Conservation (phyloP, 2,329 filamentous ascomycete genomes). For the Fusarium sp. region DNA sequence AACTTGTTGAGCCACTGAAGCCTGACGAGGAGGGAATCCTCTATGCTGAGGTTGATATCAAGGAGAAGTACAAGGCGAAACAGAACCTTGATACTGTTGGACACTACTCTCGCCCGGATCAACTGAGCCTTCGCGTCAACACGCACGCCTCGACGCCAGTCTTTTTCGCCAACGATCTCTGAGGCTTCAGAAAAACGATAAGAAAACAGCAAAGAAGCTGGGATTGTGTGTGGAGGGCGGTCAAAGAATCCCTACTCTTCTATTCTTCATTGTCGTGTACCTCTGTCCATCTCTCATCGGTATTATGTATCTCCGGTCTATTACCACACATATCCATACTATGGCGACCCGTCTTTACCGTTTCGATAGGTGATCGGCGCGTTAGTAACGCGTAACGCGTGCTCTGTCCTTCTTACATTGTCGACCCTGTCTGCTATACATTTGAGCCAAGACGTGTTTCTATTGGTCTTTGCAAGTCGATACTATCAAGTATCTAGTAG, state of each 20-base stretch:
- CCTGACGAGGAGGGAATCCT: slow-evolving; percentile 50
- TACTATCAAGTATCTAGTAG: background rate
- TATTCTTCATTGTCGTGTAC: background rate
- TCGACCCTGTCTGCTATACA: background rate
- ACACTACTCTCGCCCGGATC: slow-evolving; percentile 52
- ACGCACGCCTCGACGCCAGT: background rate
- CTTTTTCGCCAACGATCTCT: background rate
- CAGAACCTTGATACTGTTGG: slow-evolving; percentile 52
- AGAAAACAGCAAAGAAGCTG: background rate
- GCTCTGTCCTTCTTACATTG: background rate
- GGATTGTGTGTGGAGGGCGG: background rate
- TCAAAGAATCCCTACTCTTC: background rate
- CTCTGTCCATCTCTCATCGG: background rate
- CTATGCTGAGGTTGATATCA: slow-evolving; percentile 51
- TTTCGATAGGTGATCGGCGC: background rate
- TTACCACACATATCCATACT: background rate
- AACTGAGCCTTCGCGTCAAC: slow-evolving; percentile 47
- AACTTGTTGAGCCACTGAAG: slow-evolving; percentile 43
- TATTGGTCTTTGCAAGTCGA: background rate
- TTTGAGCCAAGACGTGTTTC: background rate
- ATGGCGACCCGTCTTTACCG: background rate
- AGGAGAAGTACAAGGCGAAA: slow-evolving; percentile 16
- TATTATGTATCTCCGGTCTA: background rate
- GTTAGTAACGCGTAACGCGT: background rate
- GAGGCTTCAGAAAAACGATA: background rate